Evolutionary conservation across 2,329 filamentous ascomycete species (phyloP).

Genomic region (Dactylonectria macrodidyma): DNA sequence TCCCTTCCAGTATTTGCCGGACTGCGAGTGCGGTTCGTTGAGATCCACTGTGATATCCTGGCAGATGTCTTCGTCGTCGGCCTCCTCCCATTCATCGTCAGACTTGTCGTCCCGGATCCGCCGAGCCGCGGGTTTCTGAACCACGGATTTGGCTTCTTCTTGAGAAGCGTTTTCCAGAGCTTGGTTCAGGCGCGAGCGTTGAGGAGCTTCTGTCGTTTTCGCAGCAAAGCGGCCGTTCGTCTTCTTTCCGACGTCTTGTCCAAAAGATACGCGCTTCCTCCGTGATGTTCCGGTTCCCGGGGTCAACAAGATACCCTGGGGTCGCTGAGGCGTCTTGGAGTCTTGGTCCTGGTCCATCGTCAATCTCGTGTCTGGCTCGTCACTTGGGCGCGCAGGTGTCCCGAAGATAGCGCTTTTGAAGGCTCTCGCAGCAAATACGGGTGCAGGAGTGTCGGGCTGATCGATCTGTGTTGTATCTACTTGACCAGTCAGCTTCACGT

Average conservation of each 20-base stretch:
- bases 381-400: constrained; percentile 62
- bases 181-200: constrained; percentile 62
- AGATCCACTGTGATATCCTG: constrained; percentile 79
- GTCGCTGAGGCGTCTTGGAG: constrained; percentile 64
- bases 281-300: constrained; percentile 73
- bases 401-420: constrained; percentile 76
- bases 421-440: constrained; percentile 76
- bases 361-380: constrained; percentile 49
- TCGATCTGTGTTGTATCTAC: constrained; percentile 66
- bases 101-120: constrained; percentile 42
- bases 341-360: constrained; percentile 47
- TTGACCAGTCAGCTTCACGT: constrained; percentile 4
- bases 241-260: constrained; percentile 66
- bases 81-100: constrained; percentile 69
- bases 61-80: constrained; percentile 59
- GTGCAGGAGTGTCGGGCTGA: constrained; percentile 75
- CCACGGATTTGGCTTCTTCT: constrained; percentile 22
- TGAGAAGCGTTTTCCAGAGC: constrained; percentile 58
- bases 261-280: constrained; percentile 77
- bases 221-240: constrained; percentile 54
- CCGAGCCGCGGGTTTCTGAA: constrained; percentile 24
- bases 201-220: constrained; percentile 45
- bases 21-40: constrained; percentile 81
- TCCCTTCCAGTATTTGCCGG: constrained; percentile 85
- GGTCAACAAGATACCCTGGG: constrained; percentile 73